A percentile compares a stretch with the other conserved stretches of the same genome.
phyloP scores from a whole-genome alignment of 805 yeast genomes.

The Saturnispora diversa region DNA sequence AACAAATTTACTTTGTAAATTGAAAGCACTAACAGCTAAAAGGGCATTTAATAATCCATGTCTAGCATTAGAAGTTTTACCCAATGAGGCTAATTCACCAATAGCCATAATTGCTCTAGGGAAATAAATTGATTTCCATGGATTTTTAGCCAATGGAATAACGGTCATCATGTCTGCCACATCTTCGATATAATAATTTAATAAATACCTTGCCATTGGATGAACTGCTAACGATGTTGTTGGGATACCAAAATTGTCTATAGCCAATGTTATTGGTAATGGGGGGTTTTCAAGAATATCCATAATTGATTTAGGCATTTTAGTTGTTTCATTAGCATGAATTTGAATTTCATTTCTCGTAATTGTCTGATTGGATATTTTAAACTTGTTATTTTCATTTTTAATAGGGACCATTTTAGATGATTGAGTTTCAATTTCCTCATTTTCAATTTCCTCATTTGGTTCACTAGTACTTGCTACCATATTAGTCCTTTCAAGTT shows the following conservation, averaged over 20 bases:
- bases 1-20: constrained; percentile 63
- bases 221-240: constrained; percentile 54
- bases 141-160: constrained; percentile 61
- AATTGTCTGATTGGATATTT: constrained; percentile 14
- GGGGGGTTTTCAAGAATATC: constrained; percentile 37
- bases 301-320: constrained; percentile 51
- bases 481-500: not conserved
- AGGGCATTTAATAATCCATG: constrained; percentile 72
- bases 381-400: constrained; percentile 15
- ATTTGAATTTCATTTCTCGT: constrained; percentile 27
- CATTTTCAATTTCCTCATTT: not conserved
- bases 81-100: constrained; percentile 71
- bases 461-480: not conserved
- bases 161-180: constrained; percentile 73
- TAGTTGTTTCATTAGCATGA: constrained; percentile 30
- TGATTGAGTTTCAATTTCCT: constrained; percentile 6
- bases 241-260: constrained; percentile 40
- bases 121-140: constrained; percentile 82
- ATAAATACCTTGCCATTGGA: constrained; percentile 63
- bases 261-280: constrained; percentile 37
- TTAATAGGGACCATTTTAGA: constrained; percentile 13
- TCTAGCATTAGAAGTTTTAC: constrained; percentile 66
- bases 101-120: constrained; percentile 77
- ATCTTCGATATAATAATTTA: constrained; percentile 63
- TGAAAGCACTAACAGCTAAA: constrained; percentile 75